Conservation (phyloP, 371 early-diverging fungal species). For the Lichtheimia hyalospora region DNA sequence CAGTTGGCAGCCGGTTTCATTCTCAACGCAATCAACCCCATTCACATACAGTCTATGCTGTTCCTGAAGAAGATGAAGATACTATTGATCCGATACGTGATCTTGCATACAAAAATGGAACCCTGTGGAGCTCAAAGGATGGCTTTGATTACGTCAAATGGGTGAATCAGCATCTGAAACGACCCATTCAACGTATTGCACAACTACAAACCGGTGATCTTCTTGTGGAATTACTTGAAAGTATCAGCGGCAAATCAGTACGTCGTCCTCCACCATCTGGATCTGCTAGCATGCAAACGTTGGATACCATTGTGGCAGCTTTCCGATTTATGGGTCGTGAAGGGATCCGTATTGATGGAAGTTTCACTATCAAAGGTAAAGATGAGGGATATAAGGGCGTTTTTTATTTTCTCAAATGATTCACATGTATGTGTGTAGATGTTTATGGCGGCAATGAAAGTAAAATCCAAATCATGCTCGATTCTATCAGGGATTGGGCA, state of each 20-base stretch:
- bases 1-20: neutral
- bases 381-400: neutral
- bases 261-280: constrained; percentile 20
- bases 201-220: constrained; percentile 48
- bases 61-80: constrained; percentile 40
- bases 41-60: constrained; percentile 10
- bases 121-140: neutral
- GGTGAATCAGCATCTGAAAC: constrained; percentile 51
- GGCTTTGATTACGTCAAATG: constrained; percentile 45
- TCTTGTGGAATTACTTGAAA: constrained; percentile 51
- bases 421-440: constrained; percentile 22
- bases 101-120: constrained; percentile 13
- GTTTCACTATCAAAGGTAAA: constrained; percentile 54
- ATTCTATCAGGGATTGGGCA: constrained; percentile 21
- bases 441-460: constrained; percentile 57
- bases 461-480: constrained; percentile 53
- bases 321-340: constrained; percentile 65
- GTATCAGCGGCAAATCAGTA: constrained; percentile 48
- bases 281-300: constrained; percentile 27
- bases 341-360: constrained; percentile 52
- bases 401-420: neutral
- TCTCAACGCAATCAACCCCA: constrained; percentile 3
- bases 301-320: constrained; percentile 60
- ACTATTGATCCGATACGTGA: constrained; percentile 45
- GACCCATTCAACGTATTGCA: constrained; percentile 9